Conservation (phyloP, 768 basidiomycete genomes). For the Serpula lacrymans region DNA sequence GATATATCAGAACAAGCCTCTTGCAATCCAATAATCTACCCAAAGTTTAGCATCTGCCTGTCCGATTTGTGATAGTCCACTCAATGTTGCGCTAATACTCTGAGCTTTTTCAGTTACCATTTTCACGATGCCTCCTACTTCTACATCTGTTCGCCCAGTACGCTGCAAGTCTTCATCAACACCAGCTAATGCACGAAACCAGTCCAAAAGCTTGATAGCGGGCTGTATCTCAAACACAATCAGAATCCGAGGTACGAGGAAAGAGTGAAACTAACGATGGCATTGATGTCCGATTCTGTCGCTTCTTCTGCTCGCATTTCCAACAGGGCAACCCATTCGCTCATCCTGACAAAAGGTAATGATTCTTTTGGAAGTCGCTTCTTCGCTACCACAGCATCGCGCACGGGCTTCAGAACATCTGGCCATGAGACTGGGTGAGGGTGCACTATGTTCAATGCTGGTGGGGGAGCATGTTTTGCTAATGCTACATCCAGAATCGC, state of each 20-base stretch:
- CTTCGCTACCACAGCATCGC: too few relatives aligned
- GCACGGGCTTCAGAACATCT: constrained; percentile 26
- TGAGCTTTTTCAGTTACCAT: constrained; percentile 5
- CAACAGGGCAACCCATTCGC: constrained; percentile 28
- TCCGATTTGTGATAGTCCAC: constrained; percentile 10
- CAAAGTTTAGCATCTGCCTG: constrained; percentile 12
- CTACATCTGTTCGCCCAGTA: background rate
- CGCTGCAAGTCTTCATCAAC: constrained; percentile 4
- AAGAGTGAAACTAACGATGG: too few relatives aligned
- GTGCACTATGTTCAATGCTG: constrained; percentile 33
- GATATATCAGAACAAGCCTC: background rate
- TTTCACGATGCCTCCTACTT: background rate
- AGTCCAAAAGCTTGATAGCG: constrained; percentile 28
- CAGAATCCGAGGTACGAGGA: constrained; percentile 6
- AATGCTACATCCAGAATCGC: constrained; percentile 31
- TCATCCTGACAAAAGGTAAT: constrained; percentile 21
- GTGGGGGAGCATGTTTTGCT: constrained; percentile 9
- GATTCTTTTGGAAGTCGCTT: constrained; percentile 4
- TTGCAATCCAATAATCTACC: constrained; percentile 17
- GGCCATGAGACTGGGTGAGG: constrained; percentile 32
- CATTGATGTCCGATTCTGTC: too few relatives aligned
- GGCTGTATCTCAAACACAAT: constrained; percentile 15
- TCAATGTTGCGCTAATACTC: constrained; percentile 11
- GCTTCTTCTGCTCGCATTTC: constrained; percentile 19
- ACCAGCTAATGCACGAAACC: constrained; percentile 16